Base-by-base conservation (phyloP, 1,284 basidiomycete genomes). In the Pseudozyma sp. region DNA sequence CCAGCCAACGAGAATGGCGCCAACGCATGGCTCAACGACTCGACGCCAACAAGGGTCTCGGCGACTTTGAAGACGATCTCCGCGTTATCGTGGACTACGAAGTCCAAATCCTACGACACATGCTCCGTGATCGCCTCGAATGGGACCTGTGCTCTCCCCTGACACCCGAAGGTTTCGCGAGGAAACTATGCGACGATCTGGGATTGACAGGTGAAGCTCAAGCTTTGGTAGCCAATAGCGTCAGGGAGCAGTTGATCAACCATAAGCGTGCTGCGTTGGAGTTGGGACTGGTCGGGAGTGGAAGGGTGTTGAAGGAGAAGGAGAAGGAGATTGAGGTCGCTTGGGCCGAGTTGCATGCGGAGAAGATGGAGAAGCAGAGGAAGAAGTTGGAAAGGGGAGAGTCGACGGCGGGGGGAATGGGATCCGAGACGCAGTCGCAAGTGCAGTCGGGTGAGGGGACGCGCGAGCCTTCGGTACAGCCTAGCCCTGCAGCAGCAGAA, bases 111-210 rank as follows among this genome's bases (percentile, higher is more conserved):
- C 92, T 92, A 50, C 93, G 92, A 18, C 89, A 94, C 84, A 93
- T 96, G 85, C 89, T 99, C 1, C 88, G 92, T 62, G 96, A 99
- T 86, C 93, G 95, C 75, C 93, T 99, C 79, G 97, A 99, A 86
- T 99, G 97, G 97, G 96, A 99, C 86, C 89, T 99, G 8, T 90
- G 94, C 36, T 97, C 95, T 0, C 89, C 92, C 0, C 89, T 98
- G 16, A 95, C 95, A 0, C 96, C 96, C 0, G 92, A 96, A 82
- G 88, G 87, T 1, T 99, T 98, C 81, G 90, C 96, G 0, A 86
- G 87, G 40, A 90, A 90, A 63, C 91, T 97, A 52, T 94, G 92
- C 80, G 86, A 89, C 40, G 96, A 99, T 77, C 89, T 98, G 9
- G 95, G 94, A 2, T 88, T 99, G 1, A 89, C 91, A 0, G 93